Evolutionary conservation across 805 yeast genomes (phyloP), one percentile per base, ranked within the genome.

Genomic region (Cyberlindnera japonica): DNA sequence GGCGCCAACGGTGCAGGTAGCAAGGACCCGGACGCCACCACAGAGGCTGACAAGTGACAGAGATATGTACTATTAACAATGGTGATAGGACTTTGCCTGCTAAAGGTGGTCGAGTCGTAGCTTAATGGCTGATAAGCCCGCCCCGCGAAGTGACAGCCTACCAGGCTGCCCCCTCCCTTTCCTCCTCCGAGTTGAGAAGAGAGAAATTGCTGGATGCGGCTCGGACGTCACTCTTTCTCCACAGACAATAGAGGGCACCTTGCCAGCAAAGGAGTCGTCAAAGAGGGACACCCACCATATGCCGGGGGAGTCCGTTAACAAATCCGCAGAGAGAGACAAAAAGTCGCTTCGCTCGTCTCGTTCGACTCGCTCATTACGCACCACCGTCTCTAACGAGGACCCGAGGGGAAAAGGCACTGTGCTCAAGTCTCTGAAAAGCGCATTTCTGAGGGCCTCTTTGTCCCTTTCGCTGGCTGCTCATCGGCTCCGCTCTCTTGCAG

Each of bases 401-500:
- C 35, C n/a, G 26, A 22, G 9, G 20, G 26, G n/a, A 4, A 18
- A 29, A 6, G 6, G 8, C 18, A 13, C 29, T 6, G 17, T 49
- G 6, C 31, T 45, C 15, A 50, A 50, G 25, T 44, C 59, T n/a
- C 43, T 62, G 10, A 55, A 59, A 24, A 49, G 57, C 10, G 44
- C 69, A 19, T 56, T 75, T 32, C 59, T 64, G 41, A 68, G 62
- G 38, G 51, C 75, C 8, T 61, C 72, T 1, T 41, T 62, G 13
- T 67, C 65, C 19, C 51, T 73, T 53, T 63, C 71, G 31, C 45
- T 58, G 37, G 47, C 68, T 53, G 44, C 59, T 45, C 41, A 55
- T 45, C 40, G 58, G 55, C 46, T 77, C 19, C 65, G 65, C 41
- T 53, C 66, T 7, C 45, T 77, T 1, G 69, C 80, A 3, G 79